Conservation (phyloP, 2,329 filamentous ascomycete species). For the Fusarium sp. region DNA sequence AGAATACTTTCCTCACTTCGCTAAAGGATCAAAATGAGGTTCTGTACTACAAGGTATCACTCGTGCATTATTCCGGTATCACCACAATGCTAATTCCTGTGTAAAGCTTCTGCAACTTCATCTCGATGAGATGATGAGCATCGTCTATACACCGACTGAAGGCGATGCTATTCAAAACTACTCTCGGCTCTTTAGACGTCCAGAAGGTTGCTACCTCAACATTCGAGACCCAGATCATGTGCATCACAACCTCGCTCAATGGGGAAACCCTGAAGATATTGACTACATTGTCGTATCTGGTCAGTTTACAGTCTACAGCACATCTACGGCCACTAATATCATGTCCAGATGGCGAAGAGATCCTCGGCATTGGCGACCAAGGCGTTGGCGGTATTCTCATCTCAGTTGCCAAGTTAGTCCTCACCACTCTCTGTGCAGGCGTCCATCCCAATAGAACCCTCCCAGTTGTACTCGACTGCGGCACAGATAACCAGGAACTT, state of each 20-base stretch:
- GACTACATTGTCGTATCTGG: conserved; percentile 91
- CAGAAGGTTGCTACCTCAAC: conserved; percentile 84
- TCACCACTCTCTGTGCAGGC: conserved; percentile 88
- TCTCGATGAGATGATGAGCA: conserved; percentile 85
- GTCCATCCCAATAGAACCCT: conserved; percentile 82
- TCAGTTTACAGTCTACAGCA: conserved; percentile 43
- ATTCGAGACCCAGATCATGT: conserved; percentile 74
- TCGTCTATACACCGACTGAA: conserved; percentile 93
- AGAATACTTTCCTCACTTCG: conserved; percentile 88
- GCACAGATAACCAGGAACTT: conserved; percentile 81
- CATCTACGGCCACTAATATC: not conserved
- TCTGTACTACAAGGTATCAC: conserved; percentile 75
- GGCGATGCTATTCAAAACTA: conserved; percentile 89
- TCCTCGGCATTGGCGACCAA: conserved; percentile 89
- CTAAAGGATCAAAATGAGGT: conserved; percentile 88
- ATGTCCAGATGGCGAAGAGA: conserved; percentile 67
- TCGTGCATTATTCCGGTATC: not conserved
- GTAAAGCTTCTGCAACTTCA: conserved; percentile 76
- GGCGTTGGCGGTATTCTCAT: conserved; percentile 87
- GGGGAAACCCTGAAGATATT: conserved; percentile 76
- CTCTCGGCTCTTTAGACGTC: conserved; percentile 78
- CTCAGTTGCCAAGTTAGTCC: conserved; percentile 81
- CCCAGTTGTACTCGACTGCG: conserved; percentile 85
- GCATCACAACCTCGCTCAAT: conserved; percentile 72
- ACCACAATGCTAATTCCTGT: conserved; percentile 19